A percentile compares a stretch with the other conserved stretches of the same genome.
phyloP scores from a whole-genome alignment of 108 stramenopile species.

The Fistulifera pelliculosa region DNA sequence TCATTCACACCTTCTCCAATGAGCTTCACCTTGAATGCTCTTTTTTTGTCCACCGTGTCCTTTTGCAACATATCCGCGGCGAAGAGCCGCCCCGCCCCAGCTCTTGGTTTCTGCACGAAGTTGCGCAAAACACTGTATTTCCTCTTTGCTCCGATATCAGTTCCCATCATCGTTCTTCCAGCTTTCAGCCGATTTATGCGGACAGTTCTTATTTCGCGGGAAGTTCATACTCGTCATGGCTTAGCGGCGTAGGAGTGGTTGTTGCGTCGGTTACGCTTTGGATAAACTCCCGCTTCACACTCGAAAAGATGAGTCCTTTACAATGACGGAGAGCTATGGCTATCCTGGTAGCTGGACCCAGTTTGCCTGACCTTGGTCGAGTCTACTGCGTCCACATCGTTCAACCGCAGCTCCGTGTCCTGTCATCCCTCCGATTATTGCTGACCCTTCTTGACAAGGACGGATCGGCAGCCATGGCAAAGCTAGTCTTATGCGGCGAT shows the following conservation, averaged over 20 bases:
- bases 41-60: constrained; percentile 93
- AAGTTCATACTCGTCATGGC: constrained; percentile 94
- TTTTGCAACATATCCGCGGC: constrained; percentile 86
- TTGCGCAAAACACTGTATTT: constrained; percentile 88
- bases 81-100: constrained; percentile 85
- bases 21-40: constrained; percentile 96
- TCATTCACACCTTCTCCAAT: constrained; percentile 98
- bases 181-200: constrained; percentile 86
- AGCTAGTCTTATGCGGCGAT: constrained; percentile 50
- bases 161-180: constrained; percentile 41
- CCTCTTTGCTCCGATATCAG: constrained; percentile 36
- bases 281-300: constrained; percentile 66
- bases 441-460: constrained; percentile 75
- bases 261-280: constrained; percentile 74
- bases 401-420: constrained; percentile 78
- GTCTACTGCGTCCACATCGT: constrained; percentile 39
- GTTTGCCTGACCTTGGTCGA: constrained; percentile 6
- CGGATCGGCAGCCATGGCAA: constrained; percentile 71
- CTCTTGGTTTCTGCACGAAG: constrained; percentile 80
- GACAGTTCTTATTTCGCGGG: constrained; percentile 85
- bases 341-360: constrained; percentile 59
- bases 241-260: constrained; percentile 87
- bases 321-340: constrained; percentile 36
- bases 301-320: constrained; percentile 52
- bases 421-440: constrained; percentile 59